Conservation (phyloP, 768 basidiomycete genomes). For the Thelephora aurantiotincta region DNA sequence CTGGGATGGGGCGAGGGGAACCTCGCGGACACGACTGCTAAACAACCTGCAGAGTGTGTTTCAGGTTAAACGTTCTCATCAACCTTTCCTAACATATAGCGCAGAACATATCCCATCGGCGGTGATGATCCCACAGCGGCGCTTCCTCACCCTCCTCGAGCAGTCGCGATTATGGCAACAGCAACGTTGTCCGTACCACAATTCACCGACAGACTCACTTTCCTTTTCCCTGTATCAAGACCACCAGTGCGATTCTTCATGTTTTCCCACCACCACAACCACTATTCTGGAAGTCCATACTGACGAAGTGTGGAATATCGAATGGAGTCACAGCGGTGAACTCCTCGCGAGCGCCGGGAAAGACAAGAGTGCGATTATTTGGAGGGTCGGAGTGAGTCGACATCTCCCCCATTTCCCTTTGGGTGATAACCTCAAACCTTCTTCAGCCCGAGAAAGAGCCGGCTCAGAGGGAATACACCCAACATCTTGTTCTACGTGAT, state of each 20-base stretch:
- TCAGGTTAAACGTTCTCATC: neutral
- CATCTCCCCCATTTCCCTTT: constrained; percentile 4
- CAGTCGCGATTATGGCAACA: constrained; percentile 78
- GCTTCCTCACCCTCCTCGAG: constrained; percentile 71
- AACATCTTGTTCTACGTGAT: constrained; percentile 50
- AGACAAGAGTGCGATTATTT: constrained; percentile 81
- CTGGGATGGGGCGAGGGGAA: constrained; percentile 84
- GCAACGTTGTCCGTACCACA: constrained; percentile 78
- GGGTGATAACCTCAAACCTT: constrained; percentile 1
- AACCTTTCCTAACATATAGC: neutral
- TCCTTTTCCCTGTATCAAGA: constrained; percentile 80
- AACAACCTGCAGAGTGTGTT: constrained; percentile 67
- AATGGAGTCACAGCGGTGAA: constrained; percentile 85
- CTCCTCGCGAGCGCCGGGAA: constrained; percentile 80
- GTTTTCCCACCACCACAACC: constrained; percentile 79
- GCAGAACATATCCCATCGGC: constrained; percentile 81
- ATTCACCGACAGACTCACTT: constrained; percentile 37
- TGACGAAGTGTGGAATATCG: constrained; percentile 93
- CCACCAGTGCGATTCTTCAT: constrained; percentile 65
- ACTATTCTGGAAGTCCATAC: constrained; percentile 74
- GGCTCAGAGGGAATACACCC: constrained; percentile 43
- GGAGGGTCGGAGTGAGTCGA: constrained; percentile 63
- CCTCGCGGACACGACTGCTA: constrained; percentile 66
- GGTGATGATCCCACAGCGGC: constrained; percentile 84
- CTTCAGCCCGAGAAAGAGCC: constrained; percentile 30